phyloP scores from a whole-genome alignment of 768 basidiomycete genomes.

The Mycena leptocephala region DNA sequence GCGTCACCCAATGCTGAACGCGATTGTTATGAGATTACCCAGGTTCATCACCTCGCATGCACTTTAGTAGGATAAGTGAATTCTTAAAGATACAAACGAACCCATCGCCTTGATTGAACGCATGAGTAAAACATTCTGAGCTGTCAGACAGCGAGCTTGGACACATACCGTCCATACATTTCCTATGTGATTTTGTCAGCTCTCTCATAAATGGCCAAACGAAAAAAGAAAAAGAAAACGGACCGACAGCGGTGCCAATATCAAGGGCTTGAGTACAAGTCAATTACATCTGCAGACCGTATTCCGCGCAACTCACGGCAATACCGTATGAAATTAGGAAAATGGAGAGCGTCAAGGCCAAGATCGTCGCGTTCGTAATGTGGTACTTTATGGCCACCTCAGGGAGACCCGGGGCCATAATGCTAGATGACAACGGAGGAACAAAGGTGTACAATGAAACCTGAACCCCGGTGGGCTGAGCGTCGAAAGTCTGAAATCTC shows the following conservation, averaged over 20 bases:
- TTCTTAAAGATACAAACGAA: not conserved
- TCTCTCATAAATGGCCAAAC: not conserved
- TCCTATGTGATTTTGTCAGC: constrained; percentile 23
- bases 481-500: not conserved
- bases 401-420: constrained; percentile 80
- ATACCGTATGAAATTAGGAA: constrained; percentile 78
- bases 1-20: too few relatives aligned
- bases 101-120: constrained; percentile 29
- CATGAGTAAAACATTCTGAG: too few relatives aligned
- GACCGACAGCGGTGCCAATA: constrained; percentile 58
- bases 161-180: constrained; percentile 37
- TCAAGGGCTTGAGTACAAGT: constrained; percentile 12
- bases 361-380: constrained; percentile 67
- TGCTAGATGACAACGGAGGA: constrained; percentile 54
- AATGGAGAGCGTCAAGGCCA: constrained; percentile 75
- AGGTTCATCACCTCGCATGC: constrained; percentile 37
- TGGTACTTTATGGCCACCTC: constrained; percentile 66
- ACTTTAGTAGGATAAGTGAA: not conserved
- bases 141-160: too few relatives aligned
- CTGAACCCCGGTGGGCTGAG: constrained; percentile 36
- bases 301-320: constrained; percentile 68
- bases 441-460: constrained; percentile 60
- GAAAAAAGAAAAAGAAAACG: not conserved
- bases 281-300: not conserved
- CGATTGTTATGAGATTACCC: constrained; percentile 65